Base-by-base conservation (phyloP, 176 grass and related monocot species). In the Alopecurus myosuroides region DNA sequence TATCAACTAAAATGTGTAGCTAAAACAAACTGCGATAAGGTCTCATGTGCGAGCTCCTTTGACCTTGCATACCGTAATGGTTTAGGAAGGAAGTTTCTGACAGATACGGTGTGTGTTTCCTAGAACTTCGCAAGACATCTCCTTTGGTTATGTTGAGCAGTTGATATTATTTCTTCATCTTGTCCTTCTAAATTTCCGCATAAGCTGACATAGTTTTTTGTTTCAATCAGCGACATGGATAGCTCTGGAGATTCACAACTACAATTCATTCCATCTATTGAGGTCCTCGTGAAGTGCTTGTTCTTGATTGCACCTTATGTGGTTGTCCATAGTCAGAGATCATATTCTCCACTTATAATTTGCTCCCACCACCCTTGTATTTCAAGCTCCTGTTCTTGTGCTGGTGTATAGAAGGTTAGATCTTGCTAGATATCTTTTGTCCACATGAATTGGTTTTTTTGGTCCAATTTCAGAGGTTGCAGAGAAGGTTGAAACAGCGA, bases 221-320 rank as follows among this genome's bases (percentile, higher is more conserved):
- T 89, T 86, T 78, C 65, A 85, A 82, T 42, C 79, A 98, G 96
- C 84, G 93, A 98, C 52, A 44, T 44, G 37, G 96, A 95, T 55
- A 92, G 35, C 74, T 61, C 30, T 71, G 79, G 57, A 30, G 91
- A 98, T 82, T 37, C 58, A 28, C 87, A 90, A 73, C 17, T 95
- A 68, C 93, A 85, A 85, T 94, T 95, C 80, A 50, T 92, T 82
- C 93, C 96, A 85, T 98, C 93, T 65, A 76, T 70, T 23, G 96
- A 98, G 76, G 49, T 92, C 71, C 83, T 98, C 69, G 91, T 98
- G 71, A 98, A 93, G 87, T 98, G 93, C 88, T 88, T 98, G 84
- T 88, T 98, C 89, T 65, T 98, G 25, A 86, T 98, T 88, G 89
- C 96, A 75, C 93, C 96, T 67, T 92, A 82, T 52, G 89, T 85